Percentiles rank a stretch among this genome's conserved stretches.
Evolutionary conservation across 1,284 basidiomycete species (phyloP).

Genomic region (Rhodotorula sp.): DNA sequence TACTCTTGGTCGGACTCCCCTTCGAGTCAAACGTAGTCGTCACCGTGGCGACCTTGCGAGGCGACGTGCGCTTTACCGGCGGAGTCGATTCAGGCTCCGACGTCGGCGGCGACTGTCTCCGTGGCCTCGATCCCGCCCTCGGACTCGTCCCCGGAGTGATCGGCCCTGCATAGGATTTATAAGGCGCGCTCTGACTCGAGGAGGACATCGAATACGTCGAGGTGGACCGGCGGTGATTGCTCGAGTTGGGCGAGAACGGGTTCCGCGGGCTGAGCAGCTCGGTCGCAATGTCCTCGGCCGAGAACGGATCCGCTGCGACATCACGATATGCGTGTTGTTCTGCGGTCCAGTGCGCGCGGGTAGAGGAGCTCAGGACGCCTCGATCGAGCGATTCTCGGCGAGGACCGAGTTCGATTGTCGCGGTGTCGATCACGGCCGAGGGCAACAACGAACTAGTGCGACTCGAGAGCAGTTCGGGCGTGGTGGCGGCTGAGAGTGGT

Average conservation of each 20-base stretch:
- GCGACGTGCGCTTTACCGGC: neutral
- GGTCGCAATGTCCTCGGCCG: neutral
- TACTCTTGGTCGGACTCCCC: conserved; percentile 17
- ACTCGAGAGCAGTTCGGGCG: neutral
- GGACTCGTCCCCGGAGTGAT: neutral
- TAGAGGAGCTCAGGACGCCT: neutral
- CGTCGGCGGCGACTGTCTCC: neutral
- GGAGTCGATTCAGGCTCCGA: conserved; percentile 2
- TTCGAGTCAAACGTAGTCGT: conserved; percentile 3
- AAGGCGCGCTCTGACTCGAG: neutral
- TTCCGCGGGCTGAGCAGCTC: neutral
- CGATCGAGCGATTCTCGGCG: neutral
- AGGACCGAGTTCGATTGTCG: neutral
- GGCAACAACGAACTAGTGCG: neutral
- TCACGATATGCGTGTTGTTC: neutral
- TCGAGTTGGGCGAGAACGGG: neutral
- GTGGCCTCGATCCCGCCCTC: neutral
- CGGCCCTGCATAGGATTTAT: neutral
- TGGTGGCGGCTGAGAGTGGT: neutral
- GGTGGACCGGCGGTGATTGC: neutral
- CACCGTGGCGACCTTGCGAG: neutral
- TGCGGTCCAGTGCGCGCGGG: neutral
- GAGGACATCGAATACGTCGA: neutral
- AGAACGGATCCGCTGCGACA: neutral
- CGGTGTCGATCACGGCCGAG: neutral